Conservation (phyloP, 768 basidiomycete genomes). For the Amanita pseudoporphyria region DNA sequence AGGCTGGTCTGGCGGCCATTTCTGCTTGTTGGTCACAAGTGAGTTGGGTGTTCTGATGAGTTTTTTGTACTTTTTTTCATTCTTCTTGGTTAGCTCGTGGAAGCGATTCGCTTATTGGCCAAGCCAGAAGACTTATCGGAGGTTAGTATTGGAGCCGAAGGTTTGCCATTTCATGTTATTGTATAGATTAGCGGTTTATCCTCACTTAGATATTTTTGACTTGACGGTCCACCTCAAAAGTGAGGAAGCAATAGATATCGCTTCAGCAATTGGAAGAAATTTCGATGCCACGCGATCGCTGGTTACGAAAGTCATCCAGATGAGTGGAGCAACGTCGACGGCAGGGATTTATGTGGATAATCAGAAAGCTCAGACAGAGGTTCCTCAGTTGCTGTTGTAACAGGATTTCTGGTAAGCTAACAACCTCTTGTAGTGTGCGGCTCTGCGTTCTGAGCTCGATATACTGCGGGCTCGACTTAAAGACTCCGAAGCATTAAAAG, state of each 20-base stretch:
- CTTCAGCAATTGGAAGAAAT: slow-evolving; percentile 41
- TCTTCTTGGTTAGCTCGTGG: slow-evolving; percentile 39
- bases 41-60: slow-evolving; percentile 10
- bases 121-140: slow-evolving; percentile 39
- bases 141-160: slow-evolving; percentile 30
- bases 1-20: slow-evolving; percentile 64
- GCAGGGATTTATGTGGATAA: slow-evolving; percentile 34
- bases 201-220: slow-evolving; percentile 35
- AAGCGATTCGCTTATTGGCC: slow-evolving; percentile 53
- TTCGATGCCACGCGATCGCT: slow-evolving; percentile 50
- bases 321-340: slow-evolving; percentile 25
- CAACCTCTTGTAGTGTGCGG: slow-evolving; percentile 35
- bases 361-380: slow-evolving; percentile 53
- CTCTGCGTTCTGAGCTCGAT: slow-evolving; percentile 50
- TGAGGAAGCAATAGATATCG: slow-evolving; percentile 26
- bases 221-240: slow-evolving; percentile 31
- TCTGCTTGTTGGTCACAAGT: slow-evolving; percentile 80
- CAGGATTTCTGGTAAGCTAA: slow-evolving; percentile 1
- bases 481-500: slow-evolving; percentile 39
- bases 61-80: slow-evolving; percentile 4
- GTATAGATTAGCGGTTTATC: neutral
- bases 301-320: slow-evolving; percentile 45
- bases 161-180: slow-evolving; percentile 18
- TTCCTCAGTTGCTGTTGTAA: slow-evolving; percentile 15
- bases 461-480: slow-evolving; percentile 37